Evolutionary conservation across 768 basidiomycete species (phyloP), one percentile per base, ranked within the genome.

Genomic region (Mycena floridula): DNA sequence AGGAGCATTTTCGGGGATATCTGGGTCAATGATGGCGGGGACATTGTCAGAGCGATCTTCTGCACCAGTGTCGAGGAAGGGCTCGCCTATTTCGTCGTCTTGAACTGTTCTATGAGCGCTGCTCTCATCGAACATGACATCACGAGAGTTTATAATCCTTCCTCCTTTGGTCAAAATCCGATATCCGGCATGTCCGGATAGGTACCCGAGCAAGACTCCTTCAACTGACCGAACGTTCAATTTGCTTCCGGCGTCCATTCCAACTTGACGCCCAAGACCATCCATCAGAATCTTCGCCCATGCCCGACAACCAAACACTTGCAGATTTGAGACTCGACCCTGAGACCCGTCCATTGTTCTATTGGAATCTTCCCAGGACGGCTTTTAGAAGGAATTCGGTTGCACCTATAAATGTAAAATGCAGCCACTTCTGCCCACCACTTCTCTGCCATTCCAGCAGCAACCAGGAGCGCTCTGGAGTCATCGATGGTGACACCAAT

Each of bases 401-500:
- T 35, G 3, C 7, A 18, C 3, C 4, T 35, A 35, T 35, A 35
- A 7, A 3, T 3, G 3, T 13, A 3, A 18, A 15, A 35, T 35
- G 32, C 32, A 3, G 32, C 32, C 3, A 7, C 32, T 35, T 35
- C 32, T 35, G 32, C 32, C 32, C 32, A 35, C 3, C 13, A 35
- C 15, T 7, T 35, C 7, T 35, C 3, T 35, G 41, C 22, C 5
- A 42, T 21, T 6, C 40, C 40, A 36, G 15, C 23, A 32, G 24
- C 13, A 13, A n/a, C 18, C 7, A 45, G 44, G 2, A 40, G 4
- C 22, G 43, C 30, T 9, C 43, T 42, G 2, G 41, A 24, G 16
- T 44, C 42, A 12, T 25, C 42, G 2, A 20, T 44, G 38, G 52
- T 42, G 62, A 54, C 0, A 9, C 28, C 16, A 30, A 30, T 30